phyloP scores from a whole-genome alignment of 768 basidiomycete genomes.

The Mycena amicta region DNA sequence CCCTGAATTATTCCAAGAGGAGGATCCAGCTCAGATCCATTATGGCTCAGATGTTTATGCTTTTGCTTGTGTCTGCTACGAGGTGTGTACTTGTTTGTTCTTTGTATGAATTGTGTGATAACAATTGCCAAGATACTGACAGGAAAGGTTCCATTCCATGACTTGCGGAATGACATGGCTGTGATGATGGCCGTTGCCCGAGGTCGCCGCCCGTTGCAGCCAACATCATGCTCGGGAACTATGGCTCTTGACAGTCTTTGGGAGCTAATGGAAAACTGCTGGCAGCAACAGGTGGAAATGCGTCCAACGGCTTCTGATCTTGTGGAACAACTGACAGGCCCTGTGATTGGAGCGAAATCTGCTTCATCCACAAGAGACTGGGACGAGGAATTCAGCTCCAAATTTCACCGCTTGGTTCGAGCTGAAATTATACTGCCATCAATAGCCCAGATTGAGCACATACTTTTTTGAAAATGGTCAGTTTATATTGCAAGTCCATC shows the following conservation, averaged over 20 bases:
- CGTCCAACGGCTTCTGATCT: constrained; percentile 4
- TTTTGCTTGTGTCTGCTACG: constrained; percentile 43
- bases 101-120: neutral
- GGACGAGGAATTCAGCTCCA: constrained; percentile 13
- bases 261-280: constrained; percentile 7
- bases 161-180: constrained; percentile 4
- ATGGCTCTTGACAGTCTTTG: constrained; percentile 1
- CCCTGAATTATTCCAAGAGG: constrained; percentile 35
- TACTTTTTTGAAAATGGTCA: too few relatives aligned
- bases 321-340: neutral
- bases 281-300: neutral
- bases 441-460: too few relatives aligned
- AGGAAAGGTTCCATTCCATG: constrained; percentile 5
- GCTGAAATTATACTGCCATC: constrained; percentile 2
- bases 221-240: neutral
- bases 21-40: constrained; percentile 11
- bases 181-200: constrained; percentile 2
- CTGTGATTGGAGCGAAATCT: constrained; percentile 8
- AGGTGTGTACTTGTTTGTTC: constrained; percentile 20
- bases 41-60: constrained; percentile 42
- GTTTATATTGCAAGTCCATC: too few relatives aligned
- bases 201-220: neutral
- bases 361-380: constrained; percentile 1
- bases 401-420: constrained; percentile 7
- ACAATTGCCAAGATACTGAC: constrained; percentile 5